These are phyloP conservation scores for Scheffersomyces illinoinensis DNA, from an alignment of 1,139 yeast species.

Conservation along the genomic window DNA sequence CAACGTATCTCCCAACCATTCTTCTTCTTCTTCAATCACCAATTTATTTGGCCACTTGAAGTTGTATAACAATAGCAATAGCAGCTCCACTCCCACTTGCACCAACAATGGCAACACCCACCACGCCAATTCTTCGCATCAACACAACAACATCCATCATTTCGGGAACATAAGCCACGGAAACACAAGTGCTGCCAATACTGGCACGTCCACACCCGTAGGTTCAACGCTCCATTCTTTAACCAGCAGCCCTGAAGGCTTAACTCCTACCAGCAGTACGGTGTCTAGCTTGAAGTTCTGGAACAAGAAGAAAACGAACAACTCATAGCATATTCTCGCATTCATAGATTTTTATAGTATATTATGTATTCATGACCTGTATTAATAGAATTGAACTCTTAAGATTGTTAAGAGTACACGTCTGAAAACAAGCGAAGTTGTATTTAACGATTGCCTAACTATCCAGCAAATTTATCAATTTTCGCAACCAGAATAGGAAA, in stretches of 20 bases:
- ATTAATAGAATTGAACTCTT: not conserved
- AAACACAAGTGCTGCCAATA: not conserved
- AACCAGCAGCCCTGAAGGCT: constrained; percentile 3
- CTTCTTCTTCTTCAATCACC: constrained; percentile 25
- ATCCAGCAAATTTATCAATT: too few relatives aligned
- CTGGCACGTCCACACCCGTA: not conserved
- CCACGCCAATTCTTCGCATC: not conserved
- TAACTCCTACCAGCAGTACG: constrained; percentile 3
- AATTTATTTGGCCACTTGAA: constrained; percentile 32
- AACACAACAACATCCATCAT: not conserved
- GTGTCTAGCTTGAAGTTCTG: constrained; percentile 12
- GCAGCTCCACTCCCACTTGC: not conserved
- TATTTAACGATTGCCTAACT: not conserved
- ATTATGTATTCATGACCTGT: not conserved
- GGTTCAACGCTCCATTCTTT: constrained; percentile 3
- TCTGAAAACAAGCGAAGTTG: not conserved
- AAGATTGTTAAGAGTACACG: not conserved
- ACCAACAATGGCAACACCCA: not conserved
- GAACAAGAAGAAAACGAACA: constrained; percentile 10
- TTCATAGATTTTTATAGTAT: not conserved
- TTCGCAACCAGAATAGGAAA: not conserved
- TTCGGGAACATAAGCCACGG: not conserved
- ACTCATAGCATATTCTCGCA: not conserved
- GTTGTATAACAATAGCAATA: constrained; percentile 7
- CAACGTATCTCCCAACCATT: not conserved